Conservation (phyloP, 2,329 filamentous ascomycete species). For the Albophoma yamanashiensis region DNA sequence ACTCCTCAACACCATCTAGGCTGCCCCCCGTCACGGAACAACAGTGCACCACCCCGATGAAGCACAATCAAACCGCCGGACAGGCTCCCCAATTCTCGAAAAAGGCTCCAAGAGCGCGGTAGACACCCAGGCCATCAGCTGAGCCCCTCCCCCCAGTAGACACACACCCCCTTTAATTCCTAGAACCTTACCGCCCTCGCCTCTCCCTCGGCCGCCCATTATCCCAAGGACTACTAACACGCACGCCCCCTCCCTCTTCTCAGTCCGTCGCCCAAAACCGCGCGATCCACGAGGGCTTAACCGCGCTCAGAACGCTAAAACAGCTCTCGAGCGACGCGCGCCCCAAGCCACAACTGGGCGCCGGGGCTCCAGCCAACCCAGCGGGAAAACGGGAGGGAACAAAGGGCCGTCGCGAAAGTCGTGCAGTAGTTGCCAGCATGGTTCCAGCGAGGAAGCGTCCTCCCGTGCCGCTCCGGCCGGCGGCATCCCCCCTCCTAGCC, state of each 20-base stretch:
- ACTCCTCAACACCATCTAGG: neutral
- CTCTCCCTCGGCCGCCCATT: neutral
- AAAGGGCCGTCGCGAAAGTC: slow-evolving; percentile 7
- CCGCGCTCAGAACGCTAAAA: neutral
- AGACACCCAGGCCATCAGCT: neutral
- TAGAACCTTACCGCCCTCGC: neutral
- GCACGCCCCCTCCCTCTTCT: neutral
- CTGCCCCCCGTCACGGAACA: neutral
- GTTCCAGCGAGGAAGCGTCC: neutral
- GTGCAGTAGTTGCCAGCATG: neutral
- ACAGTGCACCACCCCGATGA: neutral
- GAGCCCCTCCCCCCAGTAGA: neutral
- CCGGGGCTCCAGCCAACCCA: neutral
- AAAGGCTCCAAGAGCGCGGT: neutral
- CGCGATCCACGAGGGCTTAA: neutral
- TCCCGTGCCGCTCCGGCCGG: neutral
- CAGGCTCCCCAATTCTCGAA: neutral
- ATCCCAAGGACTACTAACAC: neutral
- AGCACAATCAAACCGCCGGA: neutral
- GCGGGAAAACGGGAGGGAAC: slow-evolving; percentile 5
- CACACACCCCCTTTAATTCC: neutral
- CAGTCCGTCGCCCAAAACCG: neutral
- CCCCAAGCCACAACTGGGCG: neutral
- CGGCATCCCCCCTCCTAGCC: neutral
- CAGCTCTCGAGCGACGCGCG: neutral